Evolutionary conservation across 108 stramenopile species (phyloP).

Genomic region (Cyclostephanos tholiformis): DNA sequence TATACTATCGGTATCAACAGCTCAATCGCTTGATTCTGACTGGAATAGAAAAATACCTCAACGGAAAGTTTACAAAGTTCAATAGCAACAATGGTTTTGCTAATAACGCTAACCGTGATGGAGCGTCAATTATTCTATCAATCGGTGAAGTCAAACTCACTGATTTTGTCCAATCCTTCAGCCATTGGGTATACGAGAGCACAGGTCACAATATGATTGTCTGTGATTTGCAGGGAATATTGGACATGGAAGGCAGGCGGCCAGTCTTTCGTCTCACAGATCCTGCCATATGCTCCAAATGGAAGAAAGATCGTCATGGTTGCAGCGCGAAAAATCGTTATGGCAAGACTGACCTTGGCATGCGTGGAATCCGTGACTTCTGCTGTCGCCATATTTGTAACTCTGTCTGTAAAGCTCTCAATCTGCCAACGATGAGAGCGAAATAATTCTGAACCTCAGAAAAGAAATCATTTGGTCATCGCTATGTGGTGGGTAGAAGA

Average conservation of each 20-base stretch:
- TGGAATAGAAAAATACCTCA: slow-evolving; percentile 25
- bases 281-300: slow-evolving; percentile 44
- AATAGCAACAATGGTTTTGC: slow-evolving; percentile 58
- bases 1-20: background rate
- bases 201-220: slow-evolving; percentile 33
- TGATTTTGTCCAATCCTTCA: slow-evolving; percentile 52
- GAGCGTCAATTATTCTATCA: slow-evolving; percentile 22
- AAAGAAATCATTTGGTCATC: background rate
- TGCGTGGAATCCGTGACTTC: slow-evolving; percentile 35
- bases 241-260: slow-evolving; percentile 31
- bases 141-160: slow-evolving; percentile 42
- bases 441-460: background rate
- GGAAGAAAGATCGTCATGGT: slow-evolving; percentile 2
- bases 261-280: slow-evolving; percentile 45
- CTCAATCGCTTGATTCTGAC: background rate
- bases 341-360: slow-evolving; percentile 50
- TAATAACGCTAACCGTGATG: slow-evolving; percentile 12
- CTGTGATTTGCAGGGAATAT: slow-evolving; percentile 45
- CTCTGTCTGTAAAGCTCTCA: slow-evolving; percentile 33
- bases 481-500: background rate
- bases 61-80: slow-evolving; percentile 56
- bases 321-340: slow-evolving; percentile 16
- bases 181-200: slow-evolving; percentile 45
- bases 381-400: slow-evolving; percentile 40
- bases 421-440: slow-evolving; percentile 20